phyloP scores from a whole-genome alignment of 2,329 filamentous ascomycete genomes.

The Scedosporium boydii region DNA sequence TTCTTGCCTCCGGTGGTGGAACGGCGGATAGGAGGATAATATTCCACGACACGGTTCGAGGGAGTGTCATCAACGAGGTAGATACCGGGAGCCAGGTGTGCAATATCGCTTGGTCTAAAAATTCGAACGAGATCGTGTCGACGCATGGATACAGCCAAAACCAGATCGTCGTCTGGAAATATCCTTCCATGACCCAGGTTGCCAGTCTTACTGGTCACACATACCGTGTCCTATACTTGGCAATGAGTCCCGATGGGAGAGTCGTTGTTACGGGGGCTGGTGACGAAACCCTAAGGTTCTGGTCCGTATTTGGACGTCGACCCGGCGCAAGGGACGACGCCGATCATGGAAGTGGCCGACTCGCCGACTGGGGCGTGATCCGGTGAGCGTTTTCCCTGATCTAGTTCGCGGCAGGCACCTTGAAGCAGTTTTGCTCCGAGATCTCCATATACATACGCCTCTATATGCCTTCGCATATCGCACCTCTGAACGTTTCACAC shows the following conservation, averaged over 20 bases:
- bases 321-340: constrained; percentile 62
- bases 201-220: constrained; percentile 93
- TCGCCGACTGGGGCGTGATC: constrained; percentile 78
- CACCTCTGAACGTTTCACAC: too few relatives aligned
- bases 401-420: neutral
- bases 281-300: constrained; percentile 92
- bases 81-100: constrained; percentile 99
- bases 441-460: neutral
- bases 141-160: constrained; percentile 98
- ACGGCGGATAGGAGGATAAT: constrained; percentile 95
- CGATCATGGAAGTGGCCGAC: constrained; percentile 45
- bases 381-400: constrained; percentile 34
- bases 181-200: constrained; percentile 95
- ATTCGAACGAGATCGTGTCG: constrained; percentile 93
- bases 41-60: constrained; percentile 93
- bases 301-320: constrained; percentile 87
- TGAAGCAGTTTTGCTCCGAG: neutral
- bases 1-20: constrained; percentile 91
- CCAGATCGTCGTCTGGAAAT: constrained; percentile 99
- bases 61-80: constrained; percentile 71
- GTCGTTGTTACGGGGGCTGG: constrained; percentile 93
- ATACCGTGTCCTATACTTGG: constrained; percentile 89
- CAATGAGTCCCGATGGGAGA: constrained; percentile 93
- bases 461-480: too few relatives aligned
- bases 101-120: constrained; percentile 94